These are phyloP conservation scores for Termitomyces bulborhizus DNA, from an alignment of 768 basidiomycete genomes.

Conservation along the genomic window DNA sequence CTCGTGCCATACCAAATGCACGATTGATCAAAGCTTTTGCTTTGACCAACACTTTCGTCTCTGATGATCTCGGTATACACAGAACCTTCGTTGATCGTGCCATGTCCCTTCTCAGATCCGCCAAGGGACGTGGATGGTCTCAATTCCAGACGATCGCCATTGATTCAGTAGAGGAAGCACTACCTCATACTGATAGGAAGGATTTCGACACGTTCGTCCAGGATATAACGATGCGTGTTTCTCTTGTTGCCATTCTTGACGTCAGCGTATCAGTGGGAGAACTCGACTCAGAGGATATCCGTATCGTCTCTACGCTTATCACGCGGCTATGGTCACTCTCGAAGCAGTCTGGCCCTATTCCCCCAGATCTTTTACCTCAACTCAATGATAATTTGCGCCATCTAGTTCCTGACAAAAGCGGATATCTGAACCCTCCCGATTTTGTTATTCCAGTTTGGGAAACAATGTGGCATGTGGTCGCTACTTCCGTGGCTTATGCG, in stretches of 20 bases:
- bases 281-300: conserved; percentile 27
- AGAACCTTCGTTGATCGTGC: conserved; percentile 25
- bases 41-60: conserved; percentile 50
- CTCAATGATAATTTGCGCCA: conserved; percentile 30
- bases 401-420: conserved; percentile 31
- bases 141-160: conserved; percentile 23
- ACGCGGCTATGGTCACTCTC: conserved; percentile 43
- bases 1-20: conserved; percentile 29
- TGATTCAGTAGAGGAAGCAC: conserved; percentile 23
- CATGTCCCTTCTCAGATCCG: conserved; percentile 20
- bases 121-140: conserved; percentile 25
- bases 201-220: conserved; percentile 37
- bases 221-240: conserved; percentile 33
- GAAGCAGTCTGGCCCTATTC: conserved; percentile 27
- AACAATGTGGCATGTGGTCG: conserved; percentile 56
- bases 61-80: conserved; percentile 27
- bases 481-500: conserved; percentile 33
- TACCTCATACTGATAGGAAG: conserved; percentile 7
- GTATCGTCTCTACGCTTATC: conserved; percentile 31
- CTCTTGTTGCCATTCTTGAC: conserved; percentile 36
- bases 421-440: conserved; percentile 37
- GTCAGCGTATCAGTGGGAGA: conserved; percentile 21
- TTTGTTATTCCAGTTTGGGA: conserved; percentile 57
- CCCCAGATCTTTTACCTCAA: conserved; percentile 22
- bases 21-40: conserved; percentile 27